Evolutionary conservation across 176 grass and related monocot species (phyloP).

Genomic region (Phragmites australis): DNA sequence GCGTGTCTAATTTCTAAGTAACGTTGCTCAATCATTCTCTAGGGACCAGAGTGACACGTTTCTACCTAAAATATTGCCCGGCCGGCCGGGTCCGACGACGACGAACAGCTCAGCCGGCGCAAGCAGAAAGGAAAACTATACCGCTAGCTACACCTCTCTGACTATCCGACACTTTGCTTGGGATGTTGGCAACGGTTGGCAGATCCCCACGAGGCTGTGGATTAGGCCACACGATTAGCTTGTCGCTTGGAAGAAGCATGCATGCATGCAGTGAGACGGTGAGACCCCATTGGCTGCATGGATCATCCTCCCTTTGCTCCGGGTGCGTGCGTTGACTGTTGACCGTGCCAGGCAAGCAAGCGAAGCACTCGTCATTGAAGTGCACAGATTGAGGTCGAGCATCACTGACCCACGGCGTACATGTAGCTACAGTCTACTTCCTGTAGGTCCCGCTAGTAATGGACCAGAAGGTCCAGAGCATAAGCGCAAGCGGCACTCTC

Average conservation of each 20-base stretch:
- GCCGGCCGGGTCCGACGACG: not conserved
- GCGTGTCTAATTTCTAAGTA: conserved; percentile 10
- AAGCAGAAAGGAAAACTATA: not conserved
- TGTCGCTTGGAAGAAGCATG: not conserved
- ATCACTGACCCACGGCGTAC: not conserved
- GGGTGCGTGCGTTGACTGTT: not conserved
- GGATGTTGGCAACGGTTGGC: conserved; percentile 32
- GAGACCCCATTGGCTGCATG: conserved; percentile 26
- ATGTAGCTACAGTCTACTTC: not conserved
- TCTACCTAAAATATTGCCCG: not conserved
- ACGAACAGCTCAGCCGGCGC: not conserved
- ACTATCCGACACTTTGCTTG: conserved; percentile 42
- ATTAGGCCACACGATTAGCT: conserved; percentile 26
- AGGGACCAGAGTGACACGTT: not conserved
- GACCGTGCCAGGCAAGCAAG: conserved; percentile 20
- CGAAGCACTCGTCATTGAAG: not conserved
- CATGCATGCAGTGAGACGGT: not conserved
- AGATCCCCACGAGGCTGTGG: conserved; percentile 44
- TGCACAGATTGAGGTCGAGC: not conserved
- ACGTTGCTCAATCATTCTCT: not conserved
- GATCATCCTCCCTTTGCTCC: not conserved
- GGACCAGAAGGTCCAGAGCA: not conserved
- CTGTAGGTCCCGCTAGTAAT: not conserved
- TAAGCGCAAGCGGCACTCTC: not conserved
- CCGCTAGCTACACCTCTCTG: not conserved